Conservation (phyloP, 2,329 filamentous ascomycete species). For the Lomentospora prolificans region DNA sequence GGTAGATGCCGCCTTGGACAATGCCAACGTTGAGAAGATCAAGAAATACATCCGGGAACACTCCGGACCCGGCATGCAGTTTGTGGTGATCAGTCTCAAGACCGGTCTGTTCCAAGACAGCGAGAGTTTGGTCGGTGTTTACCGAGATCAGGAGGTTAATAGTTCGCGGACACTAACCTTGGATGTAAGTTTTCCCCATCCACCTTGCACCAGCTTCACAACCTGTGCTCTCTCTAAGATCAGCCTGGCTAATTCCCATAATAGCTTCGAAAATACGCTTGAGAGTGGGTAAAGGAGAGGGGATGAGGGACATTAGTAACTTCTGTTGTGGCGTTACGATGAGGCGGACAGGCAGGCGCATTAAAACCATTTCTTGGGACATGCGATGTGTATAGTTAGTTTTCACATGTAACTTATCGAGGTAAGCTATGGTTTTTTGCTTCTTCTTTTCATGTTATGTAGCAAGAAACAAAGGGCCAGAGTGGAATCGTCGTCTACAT, state of each 20-base stretch:
- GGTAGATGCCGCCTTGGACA: conserved; percentile 95
- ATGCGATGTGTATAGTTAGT: too few species aligned
- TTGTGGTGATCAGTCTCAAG: conserved; percentile 96
- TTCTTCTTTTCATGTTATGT: too few species aligned
- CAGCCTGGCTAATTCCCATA: conserved; percentile 13
- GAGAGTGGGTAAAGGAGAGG: conserved; percentile 1
- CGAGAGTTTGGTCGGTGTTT: conserved; percentile 90
- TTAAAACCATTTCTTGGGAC: too few species aligned
- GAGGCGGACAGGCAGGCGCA: too few species aligned
- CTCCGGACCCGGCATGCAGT: conserved; percentile 94
- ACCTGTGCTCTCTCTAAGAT: neutral
- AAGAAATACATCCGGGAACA: conserved; percentile 94
- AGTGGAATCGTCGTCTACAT: too few species aligned
- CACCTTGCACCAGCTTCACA: neutral
- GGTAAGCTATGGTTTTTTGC: too few species aligned
- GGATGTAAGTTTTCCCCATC: conserved; percentile 61
- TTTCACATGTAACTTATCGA: too few species aligned
- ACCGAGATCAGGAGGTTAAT: conserved; percentile 89
- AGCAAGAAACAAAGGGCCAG: too few species aligned
- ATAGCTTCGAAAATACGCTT: conserved; percentile 21
- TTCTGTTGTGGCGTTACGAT: too few species aligned
- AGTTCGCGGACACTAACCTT: conserved; percentile 84
- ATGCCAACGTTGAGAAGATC: conserved; percentile 92
- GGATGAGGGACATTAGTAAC: too few species aligned
- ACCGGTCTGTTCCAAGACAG: conserved; percentile 92